Evolutionary conservation across 441 rosid species (phyloP), one percentile per base, ranked within the genome.

Genomic region (Croton setiger): DNA sequence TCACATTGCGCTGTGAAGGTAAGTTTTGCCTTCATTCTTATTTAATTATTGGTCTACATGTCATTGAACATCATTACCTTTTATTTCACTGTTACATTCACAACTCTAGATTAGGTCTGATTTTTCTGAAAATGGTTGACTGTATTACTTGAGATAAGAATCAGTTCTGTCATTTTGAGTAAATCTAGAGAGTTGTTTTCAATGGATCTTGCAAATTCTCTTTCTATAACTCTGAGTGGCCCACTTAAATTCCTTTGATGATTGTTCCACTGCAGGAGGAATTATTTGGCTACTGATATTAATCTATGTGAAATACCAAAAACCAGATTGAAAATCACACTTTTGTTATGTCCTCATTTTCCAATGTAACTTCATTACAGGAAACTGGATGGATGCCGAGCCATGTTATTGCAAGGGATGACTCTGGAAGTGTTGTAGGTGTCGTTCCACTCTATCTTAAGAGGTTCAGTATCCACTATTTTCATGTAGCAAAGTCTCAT

Each of bases 381-480:
- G 93, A 89, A 81, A 94, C 93, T 60, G 97, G 98, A 78, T 94
- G 98, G 97, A 75, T 69, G 74, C 97, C 97, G 1, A 75, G 90
- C 48, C 97, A 94, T 67, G 73, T 94, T 57, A 77, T 91, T 83
- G 96, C 96, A 11, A 87, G 82, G 78, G 98, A 94, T 82, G 90
- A 87, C 63, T 64, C 73, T 79, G 85, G 64, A 48, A 80, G 73
- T 75, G 72, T 94, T 76, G 68, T 94, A 79, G 98, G 93, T 44
- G 96, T 91, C 68, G 95, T 85, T 62, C 97, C 97, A 9, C 96
- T 94, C 44, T 94, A 94, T 83, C 93, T 94, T 68, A 94, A 91
- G 85, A 94, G 97, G 98, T 93, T 74, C 72, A 55, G 52, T 66
- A 72, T 70, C 82, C 70, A 43, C 75, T 48, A 31, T 54, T 21